Conservation (phyloP, 495 filamentous ascomycete genomes). For the Delitschia confertaspora region DNA sequence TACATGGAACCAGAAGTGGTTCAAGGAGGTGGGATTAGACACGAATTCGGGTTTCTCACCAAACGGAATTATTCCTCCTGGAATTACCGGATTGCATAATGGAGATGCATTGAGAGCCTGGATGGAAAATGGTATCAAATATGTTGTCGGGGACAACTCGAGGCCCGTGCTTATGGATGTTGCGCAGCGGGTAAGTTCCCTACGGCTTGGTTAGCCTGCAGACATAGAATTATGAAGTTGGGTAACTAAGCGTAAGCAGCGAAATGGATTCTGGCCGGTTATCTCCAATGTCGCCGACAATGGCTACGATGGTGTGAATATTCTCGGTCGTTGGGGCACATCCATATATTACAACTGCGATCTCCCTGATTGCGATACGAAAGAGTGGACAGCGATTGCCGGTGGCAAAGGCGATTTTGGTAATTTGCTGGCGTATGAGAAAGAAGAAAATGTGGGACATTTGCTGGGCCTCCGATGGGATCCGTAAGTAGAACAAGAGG, state of each 20-base stretch:
- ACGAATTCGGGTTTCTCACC: constrained; percentile 38
- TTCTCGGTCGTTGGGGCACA: constrained; percentile 53
- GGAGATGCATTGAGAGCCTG: constrained; percentile 55
- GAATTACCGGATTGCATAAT: constrained; percentile 57
- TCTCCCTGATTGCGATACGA: constrained; percentile 43
- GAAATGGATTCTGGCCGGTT: constrained; percentile 42
- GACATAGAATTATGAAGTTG: too few relatives aligned
- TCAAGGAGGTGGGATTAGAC: constrained; percentile 42
- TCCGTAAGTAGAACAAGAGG: constrained; percentile 19
- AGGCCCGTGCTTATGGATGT: constrained; percentile 36
- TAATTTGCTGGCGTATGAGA: constrained; percentile 43
- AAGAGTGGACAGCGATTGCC: constrained; percentile 55
- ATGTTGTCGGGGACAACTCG: constrained; percentile 57
- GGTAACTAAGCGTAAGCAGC: neutral
- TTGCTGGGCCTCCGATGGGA: constrained; percentile 47
- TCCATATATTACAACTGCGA: constrained; percentile 60
- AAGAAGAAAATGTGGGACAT: constrained; percentile 44
- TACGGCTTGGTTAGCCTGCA: neutral
- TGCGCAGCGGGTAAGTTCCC: neutral
- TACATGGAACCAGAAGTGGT: constrained; percentile 51
- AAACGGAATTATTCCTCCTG: constrained; percentile 52
- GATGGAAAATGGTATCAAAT: constrained; percentile 46
- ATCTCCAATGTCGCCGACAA: constrained; percentile 43
- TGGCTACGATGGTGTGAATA: constrained; percentile 47
- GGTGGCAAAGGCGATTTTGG: constrained; percentile 43